Conservation (phyloP, 805 yeast species). For the Candida oleophila region DNA sequence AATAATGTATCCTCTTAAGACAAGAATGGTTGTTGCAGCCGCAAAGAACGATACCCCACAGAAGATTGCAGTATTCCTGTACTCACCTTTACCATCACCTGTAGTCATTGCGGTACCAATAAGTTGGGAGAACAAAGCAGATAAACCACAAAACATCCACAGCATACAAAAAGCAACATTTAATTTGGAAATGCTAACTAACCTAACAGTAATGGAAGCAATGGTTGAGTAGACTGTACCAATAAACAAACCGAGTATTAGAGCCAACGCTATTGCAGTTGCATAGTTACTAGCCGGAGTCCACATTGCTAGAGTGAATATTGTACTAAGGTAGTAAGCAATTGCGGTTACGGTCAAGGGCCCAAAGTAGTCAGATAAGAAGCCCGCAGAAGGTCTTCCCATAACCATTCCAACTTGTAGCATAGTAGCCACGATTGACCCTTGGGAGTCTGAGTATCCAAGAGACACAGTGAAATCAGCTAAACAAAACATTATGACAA, state of each 20-base stretch:
- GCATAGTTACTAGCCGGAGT: slow-evolving; percentile 50
- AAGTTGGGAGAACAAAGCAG: slow-evolving; percentile 51
- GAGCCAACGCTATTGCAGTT: slow-evolving; percentile 46
- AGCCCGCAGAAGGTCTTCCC: slow-evolving; percentile 53
- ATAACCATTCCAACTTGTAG: slow-evolving; percentile 51
- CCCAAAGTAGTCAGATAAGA: slow-evolving; percentile 46
- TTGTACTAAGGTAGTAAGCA: slow-evolving; percentile 16
- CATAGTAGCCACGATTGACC: slow-evolving; percentile 55
- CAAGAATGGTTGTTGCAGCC: slow-evolving; percentile 35
- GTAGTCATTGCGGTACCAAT: slow-evolving; percentile 51
- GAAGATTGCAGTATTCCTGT: slow-evolving; percentile 49
- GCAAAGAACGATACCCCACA: slow-evolving; percentile 49
- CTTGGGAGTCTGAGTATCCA: slow-evolving; percentile 50
- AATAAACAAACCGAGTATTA: slow-evolving; percentile 50
- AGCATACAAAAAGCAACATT: slow-evolving; percentile 46
- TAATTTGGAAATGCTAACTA: slow-evolving; percentile 49
- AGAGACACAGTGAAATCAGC: slow-evolving; percentile 57
- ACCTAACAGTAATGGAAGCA: slow-evolving; percentile 46
- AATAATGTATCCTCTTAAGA: slow-evolving; percentile 52
- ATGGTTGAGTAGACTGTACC: slow-evolving; percentile 55
- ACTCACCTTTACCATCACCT: slow-evolving; percentile 36
- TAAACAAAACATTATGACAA: slow-evolving; percentile 50
- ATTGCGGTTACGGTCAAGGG: slow-evolving; percentile 38
- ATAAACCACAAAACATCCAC: slow-evolving; percentile 47
- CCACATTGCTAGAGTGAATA: slow-evolving; percentile 25